Evolutionary conservation across 1,284 basidiomycete genomes (phyloP), one percentile per base, ranked within the genome.

Genomic region (Leccinum insolens): DNA sequence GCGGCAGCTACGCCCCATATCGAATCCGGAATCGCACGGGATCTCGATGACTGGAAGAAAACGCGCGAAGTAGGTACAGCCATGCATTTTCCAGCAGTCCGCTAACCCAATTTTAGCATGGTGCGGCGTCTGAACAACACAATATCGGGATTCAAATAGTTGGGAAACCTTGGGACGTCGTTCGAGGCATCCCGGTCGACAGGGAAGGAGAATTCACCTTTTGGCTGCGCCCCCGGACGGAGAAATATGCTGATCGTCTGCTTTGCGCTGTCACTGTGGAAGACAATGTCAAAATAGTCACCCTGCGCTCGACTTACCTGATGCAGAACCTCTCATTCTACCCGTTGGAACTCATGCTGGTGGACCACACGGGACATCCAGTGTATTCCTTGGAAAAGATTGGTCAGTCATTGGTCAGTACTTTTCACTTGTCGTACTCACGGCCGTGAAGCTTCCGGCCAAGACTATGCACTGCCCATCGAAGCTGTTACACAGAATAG

Each of bases 211-310:
- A 98, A 79, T 96, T 90, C 75, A 86, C 94, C 15, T 95, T 97
- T 77, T 88, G 90, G 7, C 84, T 99, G 41, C 89, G 95, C 8
- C 96, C 98, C 7, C 87, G 90, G 71, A 85, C 82, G 17, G 88
- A 88, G 55, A 92, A 92, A 77, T 90, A 94, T 67, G 86, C 89
- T 4, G 90, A 95, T 77, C 92, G 96, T 52, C 79, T 99, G 57
- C 85, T 98, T 25, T 98, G 95, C 78, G 96, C 98, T 73, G 91
- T 99, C 71, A 91, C 89, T 72, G 89, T 99, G 37, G 87, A 94
- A 75, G 91, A 98, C 78, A 99, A 96, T 75, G 92, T 98, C 78
- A 99, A 99, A 83, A 82, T 98, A 69, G 94, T 99, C 70, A 99
- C 95, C 1, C 88, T 99, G 73, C 88, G 96, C 52, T 99, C 98